Conservation (phyloP, 2,329 filamentous ascomycete species). For the Torrubiellomyces zombiae region DNA sequence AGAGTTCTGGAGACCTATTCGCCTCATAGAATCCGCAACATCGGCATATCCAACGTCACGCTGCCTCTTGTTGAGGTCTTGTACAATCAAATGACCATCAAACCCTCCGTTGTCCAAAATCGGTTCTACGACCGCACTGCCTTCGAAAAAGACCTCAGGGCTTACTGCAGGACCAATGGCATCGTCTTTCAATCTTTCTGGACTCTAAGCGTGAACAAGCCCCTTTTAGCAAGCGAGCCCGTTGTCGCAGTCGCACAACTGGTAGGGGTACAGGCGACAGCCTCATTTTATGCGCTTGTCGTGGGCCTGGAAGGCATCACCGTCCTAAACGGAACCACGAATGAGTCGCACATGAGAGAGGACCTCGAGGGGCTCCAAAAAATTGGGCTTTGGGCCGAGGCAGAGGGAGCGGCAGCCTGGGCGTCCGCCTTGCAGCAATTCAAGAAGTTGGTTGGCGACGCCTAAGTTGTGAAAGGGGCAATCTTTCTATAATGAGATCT, state of each 20-base stretch:
- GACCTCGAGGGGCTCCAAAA: constrained; percentile 27
- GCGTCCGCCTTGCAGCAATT: constrained; percentile 28
- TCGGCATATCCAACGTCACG: constrained; percentile 66
- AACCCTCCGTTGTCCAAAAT: constrained; percentile 54
- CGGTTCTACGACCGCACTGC: constrained; percentile 44
- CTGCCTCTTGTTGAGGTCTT: constrained; percentile 38
- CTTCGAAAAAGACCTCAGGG: constrained; percentile 44
- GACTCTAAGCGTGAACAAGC: constrained; percentile 31
- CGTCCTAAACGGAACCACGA: constrained; percentile 30
- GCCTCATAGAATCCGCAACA: constrained; percentile 41
- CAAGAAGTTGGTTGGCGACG: constrained; percentile 18
- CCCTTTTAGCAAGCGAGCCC: constrained; percentile 21
- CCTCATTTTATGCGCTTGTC: constrained; percentile 30
- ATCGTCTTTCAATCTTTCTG: constrained; percentile 38
- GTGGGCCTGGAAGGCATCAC: constrained; percentile 26
- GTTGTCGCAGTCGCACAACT: constrained; percentile 31
- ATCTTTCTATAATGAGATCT: too few species aligned
- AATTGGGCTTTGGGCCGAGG: constrained; percentile 25
- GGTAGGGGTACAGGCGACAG: constrained; percentile 18
- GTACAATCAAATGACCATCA: constrained; percentile 22
- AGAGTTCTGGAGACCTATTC: constrained; percentile 47
- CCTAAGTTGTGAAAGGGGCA: too few species aligned
- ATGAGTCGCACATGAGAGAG: constrained; percentile 28
- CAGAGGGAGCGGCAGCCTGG: constrained; percentile 31
- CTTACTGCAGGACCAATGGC: constrained; percentile 23